Evolutionary conservation across 2,329 filamentous ascomycete genomes (phyloP).

Genomic region (Hymenoscyphus occultus): DNA sequence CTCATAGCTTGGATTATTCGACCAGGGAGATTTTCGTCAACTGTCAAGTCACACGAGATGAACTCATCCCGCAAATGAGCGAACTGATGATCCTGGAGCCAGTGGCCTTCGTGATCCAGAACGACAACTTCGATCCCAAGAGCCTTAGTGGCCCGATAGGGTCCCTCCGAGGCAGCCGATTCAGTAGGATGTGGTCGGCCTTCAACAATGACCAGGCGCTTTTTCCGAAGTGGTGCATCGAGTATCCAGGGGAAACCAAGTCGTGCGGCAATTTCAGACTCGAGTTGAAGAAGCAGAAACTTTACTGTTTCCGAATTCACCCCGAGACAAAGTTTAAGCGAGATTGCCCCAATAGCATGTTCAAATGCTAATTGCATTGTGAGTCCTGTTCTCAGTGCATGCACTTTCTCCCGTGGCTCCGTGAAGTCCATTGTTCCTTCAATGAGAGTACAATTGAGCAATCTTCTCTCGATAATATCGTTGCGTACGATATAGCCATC

Average conservation of each 20-base stretch:
- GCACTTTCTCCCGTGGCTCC: background rate
- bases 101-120: background rate
- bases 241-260: background rate
- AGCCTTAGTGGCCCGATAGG: background rate
- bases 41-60: background rate
- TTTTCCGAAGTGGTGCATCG: background rate
- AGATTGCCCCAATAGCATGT: background rate
- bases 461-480: background rate
- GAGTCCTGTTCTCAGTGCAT: background rate
- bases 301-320: background rate
- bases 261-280: background rate
- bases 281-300: background rate
- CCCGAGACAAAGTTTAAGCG: background rate
- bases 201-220: background rate
- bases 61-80: background rate
- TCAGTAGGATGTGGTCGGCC: background rate
- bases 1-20: background rate
- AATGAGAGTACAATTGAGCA: background rate
- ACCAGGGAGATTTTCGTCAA: background rate
- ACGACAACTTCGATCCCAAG: background rate
- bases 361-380: background rate
- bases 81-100: background rate
- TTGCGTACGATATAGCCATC: background rate
- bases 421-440: background rate
- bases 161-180: background rate